Conservation (phyloP, 805 yeast genomes). For the Osmozyma mogii region DNA sequence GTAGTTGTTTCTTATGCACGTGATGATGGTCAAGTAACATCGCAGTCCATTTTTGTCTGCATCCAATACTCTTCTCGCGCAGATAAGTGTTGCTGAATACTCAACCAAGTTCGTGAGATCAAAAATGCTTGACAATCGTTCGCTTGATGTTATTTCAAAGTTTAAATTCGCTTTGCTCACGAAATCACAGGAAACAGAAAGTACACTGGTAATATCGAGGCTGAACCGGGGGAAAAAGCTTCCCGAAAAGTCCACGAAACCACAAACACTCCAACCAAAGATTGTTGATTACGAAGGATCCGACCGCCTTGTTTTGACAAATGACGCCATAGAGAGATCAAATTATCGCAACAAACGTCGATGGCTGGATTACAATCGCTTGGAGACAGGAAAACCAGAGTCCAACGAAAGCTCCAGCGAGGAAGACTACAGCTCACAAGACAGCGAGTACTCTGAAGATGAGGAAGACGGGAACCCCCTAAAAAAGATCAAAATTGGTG, state of each 20-base stretch:
- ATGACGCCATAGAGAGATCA: slow-evolving; percentile 23
- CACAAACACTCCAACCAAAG: slow-evolving; percentile 20
- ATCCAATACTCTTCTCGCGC: too few species aligned
- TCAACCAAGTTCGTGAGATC: too few species aligned
- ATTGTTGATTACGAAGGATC: slow-evolving; percentile 33
- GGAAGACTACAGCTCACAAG: slow-evolving; percentile 4
- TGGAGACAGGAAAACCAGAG: slow-evolving; percentile 1
- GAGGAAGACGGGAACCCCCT: slow-evolving; percentile 19
- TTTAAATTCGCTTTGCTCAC: slow-evolving; percentile 31
- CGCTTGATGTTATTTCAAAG: slow-evolving; percentile 29
- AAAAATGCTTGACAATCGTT: slow-evolving; percentile 29
- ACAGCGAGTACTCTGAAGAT: slow-evolving; percentile 13
- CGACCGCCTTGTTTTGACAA: slow-evolving; percentile 28
- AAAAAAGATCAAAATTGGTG: slow-evolving; percentile 22
- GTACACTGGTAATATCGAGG: slow-evolving; percentile 4
- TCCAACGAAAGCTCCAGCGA: too few species aligned
- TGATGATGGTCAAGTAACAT: too few species aligned
- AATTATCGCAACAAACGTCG: slow-evolving; percentile 25
- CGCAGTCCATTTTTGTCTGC: too few species aligned
- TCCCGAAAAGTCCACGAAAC: slow-evolving; percentile 8
- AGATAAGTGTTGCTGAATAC: too few species aligned
- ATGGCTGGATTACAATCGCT: slow-evolving; percentile 25
- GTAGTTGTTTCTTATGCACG: too few species aligned
- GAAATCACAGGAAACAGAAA: slow-evolving; percentile 6
- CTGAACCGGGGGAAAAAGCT: slow-evolving; percentile 29